Conservation (phyloP, 2,329 filamentous ascomycete genomes). For the Phaeosphaeriaceae sp. region DNA sequence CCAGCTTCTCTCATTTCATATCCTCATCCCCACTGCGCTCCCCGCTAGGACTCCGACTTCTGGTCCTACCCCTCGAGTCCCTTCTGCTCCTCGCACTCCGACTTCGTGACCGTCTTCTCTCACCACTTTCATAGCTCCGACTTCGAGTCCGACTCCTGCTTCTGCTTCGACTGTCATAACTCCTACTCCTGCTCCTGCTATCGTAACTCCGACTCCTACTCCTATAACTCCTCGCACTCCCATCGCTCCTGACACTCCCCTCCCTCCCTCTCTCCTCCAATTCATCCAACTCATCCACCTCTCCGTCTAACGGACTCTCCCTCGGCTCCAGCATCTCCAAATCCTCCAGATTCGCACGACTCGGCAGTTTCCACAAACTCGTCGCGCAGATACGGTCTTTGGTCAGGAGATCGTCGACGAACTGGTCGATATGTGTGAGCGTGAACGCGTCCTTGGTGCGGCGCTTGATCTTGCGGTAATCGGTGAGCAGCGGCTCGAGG, state of each 20-base stretch:
- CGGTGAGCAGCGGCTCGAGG: constrained; percentile 82
- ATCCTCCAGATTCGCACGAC: constrained; percentile 83
- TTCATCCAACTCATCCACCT: constrained; percentile 65
- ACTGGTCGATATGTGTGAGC: constrained; percentile 86
- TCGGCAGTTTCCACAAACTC: constrained; percentile 89
- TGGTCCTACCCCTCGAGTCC: background rate
- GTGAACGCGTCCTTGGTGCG: constrained; percentile 75
- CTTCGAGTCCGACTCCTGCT: constrained; percentile 7
- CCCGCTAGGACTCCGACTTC: background rate
- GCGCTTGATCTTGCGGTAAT: constrained; percentile 82
- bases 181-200: constrained; percentile 19
- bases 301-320: constrained; percentile 80
- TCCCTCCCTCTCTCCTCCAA: constrained; percentile 9
- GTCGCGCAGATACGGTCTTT: constrained; percentile 93
- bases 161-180: constrained; percentile 21
- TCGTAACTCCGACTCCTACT: constrained; percentile 22
- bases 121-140: background rate
- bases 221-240: constrained; percentile 18
- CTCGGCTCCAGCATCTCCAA: constrained; percentile 85
- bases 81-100: background rate
- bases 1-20: background rate
- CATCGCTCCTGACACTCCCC: constrained; percentile 16
- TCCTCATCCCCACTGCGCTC: background rate
- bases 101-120: background rate
- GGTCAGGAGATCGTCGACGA: constrained; percentile 87